Evolutionary conservation across 768 basidiomycete genomes (phyloP).

Genomic region (Fibroporia radiculosa): DNA sequence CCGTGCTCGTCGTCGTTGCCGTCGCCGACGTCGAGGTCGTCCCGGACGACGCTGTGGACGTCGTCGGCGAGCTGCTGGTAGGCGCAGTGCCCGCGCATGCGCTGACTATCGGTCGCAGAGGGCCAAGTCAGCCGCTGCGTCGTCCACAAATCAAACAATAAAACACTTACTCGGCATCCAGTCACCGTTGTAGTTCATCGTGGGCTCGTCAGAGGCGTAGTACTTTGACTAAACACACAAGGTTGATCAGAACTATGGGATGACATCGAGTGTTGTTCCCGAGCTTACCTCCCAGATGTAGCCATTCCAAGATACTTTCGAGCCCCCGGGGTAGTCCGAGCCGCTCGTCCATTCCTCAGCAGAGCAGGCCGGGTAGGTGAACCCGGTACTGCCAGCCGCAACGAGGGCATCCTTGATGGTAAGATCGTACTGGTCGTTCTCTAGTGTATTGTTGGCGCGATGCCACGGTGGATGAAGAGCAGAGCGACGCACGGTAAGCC

Average conservation of each 20-base stretch:
- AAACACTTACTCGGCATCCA: conserved; percentile 53
- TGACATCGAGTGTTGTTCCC: not conserved
- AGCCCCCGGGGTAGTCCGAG: conserved; percentile 41
- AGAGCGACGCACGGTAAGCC: conserved; percentile 28
- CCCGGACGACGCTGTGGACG: conserved; percentile 8
- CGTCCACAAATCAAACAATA: too few relatives aligned
- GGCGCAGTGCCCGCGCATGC: conserved; percentile 37
- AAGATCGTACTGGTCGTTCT: conserved; percentile 50
- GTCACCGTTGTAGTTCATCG: conserved; percentile 42
- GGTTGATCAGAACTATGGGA: not conserved
- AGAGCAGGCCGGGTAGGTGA: conserved; percentile 54
- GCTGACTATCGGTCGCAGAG: conserved; percentile 32
- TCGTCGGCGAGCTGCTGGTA: conserved; percentile 13
- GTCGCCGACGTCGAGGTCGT: conserved; percentile 13
- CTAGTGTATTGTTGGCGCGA: conserved; percentile 17
- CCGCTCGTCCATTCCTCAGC: conserved; percentile 46
- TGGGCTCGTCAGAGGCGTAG: conserved; percentile 42
- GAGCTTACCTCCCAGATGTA: conserved; percentile 52
- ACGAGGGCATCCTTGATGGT: conserved; percentile 53
- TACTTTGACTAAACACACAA: conserved; percentile 46
- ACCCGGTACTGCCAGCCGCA: conserved; percentile 61
- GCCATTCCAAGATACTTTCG: conserved; percentile 49
- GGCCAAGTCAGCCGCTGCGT: not conserved
- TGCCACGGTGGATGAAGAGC: not conserved
- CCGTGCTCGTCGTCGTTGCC: conserved; percentile 9